Evolutionary conservation across 2,329 filamentous ascomycete genomes (phyloP), one percentile per base, ranked within the genome.

Genomic region (Fusarium musae): DNA sequence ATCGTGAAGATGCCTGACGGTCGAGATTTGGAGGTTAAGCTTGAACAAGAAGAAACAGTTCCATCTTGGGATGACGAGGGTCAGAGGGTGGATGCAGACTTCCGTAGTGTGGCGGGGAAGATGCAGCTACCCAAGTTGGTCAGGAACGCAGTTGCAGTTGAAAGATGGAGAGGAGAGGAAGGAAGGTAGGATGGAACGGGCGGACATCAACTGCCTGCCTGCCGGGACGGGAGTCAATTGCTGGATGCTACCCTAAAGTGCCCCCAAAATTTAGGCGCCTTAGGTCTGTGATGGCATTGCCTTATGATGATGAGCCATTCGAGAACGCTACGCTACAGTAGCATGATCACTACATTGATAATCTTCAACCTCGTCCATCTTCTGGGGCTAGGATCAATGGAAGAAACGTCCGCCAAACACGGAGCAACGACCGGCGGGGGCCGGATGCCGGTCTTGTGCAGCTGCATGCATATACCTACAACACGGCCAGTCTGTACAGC

Each of bases 381-480:
- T 37, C 34, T 50, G 19, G 32, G 56, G 21, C 42, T 39, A 59
- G 58, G 59, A 52, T 62, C 34, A 58, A 69, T 66, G 44, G 66
- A 69, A 67, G 46, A 34, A 50, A 62, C 50, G 28, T 53, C 67
- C 65, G 62, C 59, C 47, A 64, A 61, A 66, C 56, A 44, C 46
- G 69, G 59, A 74, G 63, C 43, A 60, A 67, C 46, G 66, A 69
- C 75, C 70, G 66, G 72, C 66, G 68, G 72, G 67, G 72, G 73
- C 72, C 70, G 75, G 73, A 78, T 65, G 75, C 72, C 74, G 59
- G 74, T 42, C 70, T 70, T 78, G 72, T 70, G 58, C 67, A 66
- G 67, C 66, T 76, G 67, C 75, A 76, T 77, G 75, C 64, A 67
- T 63, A 65, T 73, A 70, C 28, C 16, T 44, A 57, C 37, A 32